A percentile compares a stretch with the other conserved stretches of the same genome.
These are phyloP conservation scores for Blepharisma japonicum DNA, from an alignment of 73 alveolate genomes.

Conservation along the genomic window DNA sequence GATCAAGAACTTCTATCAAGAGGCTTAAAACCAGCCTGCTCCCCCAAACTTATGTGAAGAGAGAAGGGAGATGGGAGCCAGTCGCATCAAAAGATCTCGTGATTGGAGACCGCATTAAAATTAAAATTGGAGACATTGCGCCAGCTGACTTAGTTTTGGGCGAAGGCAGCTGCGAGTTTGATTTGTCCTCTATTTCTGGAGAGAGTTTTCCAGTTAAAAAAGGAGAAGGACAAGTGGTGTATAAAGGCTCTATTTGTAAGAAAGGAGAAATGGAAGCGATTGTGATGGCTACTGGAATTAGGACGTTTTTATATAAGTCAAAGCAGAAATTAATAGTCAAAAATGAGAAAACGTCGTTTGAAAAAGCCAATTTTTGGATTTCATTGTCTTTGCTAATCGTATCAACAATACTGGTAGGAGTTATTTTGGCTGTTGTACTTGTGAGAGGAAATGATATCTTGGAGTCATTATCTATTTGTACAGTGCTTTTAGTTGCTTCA, in stretches of 20 bases:
- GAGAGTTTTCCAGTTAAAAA: conserved; percentile 22
- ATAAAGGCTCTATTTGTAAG: not conserved
- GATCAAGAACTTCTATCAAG: not conserved
- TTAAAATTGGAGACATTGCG: conserved; percentile 38
- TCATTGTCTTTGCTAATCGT: not conserved
- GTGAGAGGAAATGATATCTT: conserved; percentile 14
- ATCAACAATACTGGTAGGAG: not conserved
- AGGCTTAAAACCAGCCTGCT: not conserved
- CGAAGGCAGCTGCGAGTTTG: conserved; percentile 15
- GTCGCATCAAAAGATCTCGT: conserved; percentile 38
- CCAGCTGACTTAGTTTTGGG: conserved; percentile 43
- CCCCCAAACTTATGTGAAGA: conserved; percentile 8
- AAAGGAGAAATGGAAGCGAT: not conserved
- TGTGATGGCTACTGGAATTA: conserved; percentile 22
- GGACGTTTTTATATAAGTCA: not conserved
- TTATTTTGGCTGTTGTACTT: not conserved
- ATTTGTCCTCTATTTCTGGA: conserved; percentile 12
- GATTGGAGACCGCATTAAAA: conserved; percentile 38
- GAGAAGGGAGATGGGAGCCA: conserved; percentile 8
- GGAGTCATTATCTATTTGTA: not conserved
- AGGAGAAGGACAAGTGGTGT: not conserved
- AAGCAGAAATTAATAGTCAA: not conserved
- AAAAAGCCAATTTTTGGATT: not conserved
- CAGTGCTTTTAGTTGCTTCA: conserved; percentile 23
- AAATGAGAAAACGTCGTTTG: not conserved